Base-by-base conservation (phyloP, 495 filamentous ascomycete species). In the Durotheca rogersii region DNA sequence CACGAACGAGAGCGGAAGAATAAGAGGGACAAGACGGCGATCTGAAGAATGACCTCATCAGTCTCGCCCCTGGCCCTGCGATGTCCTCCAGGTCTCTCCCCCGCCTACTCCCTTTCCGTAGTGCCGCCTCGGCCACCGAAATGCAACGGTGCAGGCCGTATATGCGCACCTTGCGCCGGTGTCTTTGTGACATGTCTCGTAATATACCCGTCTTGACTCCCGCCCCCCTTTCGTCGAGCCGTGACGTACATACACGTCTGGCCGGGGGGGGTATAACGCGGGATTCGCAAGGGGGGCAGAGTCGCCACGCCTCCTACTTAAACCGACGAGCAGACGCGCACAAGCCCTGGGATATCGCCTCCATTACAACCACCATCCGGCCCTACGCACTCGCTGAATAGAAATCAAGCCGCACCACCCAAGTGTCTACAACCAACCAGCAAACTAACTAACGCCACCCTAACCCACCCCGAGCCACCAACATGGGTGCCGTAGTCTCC, bases 401-500 rank as follows among this genome's bases (percentile, higher is more conserved):
- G n/a, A n/a, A n/a, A n/a, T n/a, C n/a, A n/a, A n/a, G n/a, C n/a
- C n/a, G n/a, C n/a, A n/a, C n/a, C n/a, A n/a, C n/a, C n/a, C n/a
- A n/a, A n/a, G n/a, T n/a, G n/a, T n/a, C 31, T 35, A 29, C 15
- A 46, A 21, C 12, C 3, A 32, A 20, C 34, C 43, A 34, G 21
- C 49, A 41, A 50, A 40, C 25, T 23, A 42, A 23, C 32, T 32
- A 35, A 41, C 47, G 12, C 50, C 36, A 52, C 56, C 23, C 47
- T 51, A 56, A 62, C 18, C 38, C 62, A 42, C 35, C 20, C 41
- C 20, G 68, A 69, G 57, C 55, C 64, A 44, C 66, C 76, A 88
- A 73, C 65, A 97, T 97, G 92, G 92, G 92, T 74, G 91, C 88
- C 73, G 88, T 96, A 68, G 80, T 94, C 51, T 95, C 90, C 71